These are phyloP conservation scores for Saccharomycopsis guyanensis DNA, from an alignment of 805 yeast species.

Conservation along the genomic window DNA sequence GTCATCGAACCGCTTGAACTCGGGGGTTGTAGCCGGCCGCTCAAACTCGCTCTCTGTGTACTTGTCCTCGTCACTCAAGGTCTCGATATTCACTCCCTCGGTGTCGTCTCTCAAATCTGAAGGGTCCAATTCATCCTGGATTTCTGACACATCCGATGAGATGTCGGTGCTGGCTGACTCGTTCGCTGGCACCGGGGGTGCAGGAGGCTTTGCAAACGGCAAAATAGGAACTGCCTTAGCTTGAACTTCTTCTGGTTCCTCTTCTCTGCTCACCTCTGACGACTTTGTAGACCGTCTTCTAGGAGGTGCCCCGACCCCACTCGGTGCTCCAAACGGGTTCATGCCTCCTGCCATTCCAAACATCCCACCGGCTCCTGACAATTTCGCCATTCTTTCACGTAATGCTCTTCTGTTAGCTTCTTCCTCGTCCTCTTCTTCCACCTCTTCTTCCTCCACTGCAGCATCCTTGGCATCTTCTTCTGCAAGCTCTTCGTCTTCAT, in stretches of 20 bases:
- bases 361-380: slow-evolving; percentile 21
- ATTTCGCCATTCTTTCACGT: slow-evolving; percentile 21
- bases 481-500: no score
- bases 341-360: slow-evolving; percentile 25
- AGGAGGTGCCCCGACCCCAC: slow-evolving; percentile 16
- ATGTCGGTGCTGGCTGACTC: not conserved
- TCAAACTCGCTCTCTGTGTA: not conserved
- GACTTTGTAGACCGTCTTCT: slow-evolving; percentile 10
- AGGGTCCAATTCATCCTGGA: slow-evolving; percentile 12
- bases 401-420: slow-evolving; percentile 15
- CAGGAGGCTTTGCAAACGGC: slow-evolving; percentile 7
- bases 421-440: slow-evolving; percentile 16
- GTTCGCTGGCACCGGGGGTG: slow-evolving; percentile 13
- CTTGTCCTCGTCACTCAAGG: not conserved
- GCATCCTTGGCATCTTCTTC: slow-evolving; percentile 22
- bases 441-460: slow-evolving; percentile 20
- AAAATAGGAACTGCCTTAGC: slow-evolving; percentile 16
- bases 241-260: slow-evolving; percentile 3
- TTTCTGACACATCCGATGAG: slow-evolving; percentile 11
- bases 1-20: slow-evolving; percentile 1
- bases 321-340: slow-evolving; percentile 25
- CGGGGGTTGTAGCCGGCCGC: not conserved
- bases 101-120: slow-evolving; percentile 1
- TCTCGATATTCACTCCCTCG: no score
- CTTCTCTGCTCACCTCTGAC: not conserved